Base-by-base conservation (phyloP, 345 rosid species). In the Euphorbia tirucalli region DNA sequence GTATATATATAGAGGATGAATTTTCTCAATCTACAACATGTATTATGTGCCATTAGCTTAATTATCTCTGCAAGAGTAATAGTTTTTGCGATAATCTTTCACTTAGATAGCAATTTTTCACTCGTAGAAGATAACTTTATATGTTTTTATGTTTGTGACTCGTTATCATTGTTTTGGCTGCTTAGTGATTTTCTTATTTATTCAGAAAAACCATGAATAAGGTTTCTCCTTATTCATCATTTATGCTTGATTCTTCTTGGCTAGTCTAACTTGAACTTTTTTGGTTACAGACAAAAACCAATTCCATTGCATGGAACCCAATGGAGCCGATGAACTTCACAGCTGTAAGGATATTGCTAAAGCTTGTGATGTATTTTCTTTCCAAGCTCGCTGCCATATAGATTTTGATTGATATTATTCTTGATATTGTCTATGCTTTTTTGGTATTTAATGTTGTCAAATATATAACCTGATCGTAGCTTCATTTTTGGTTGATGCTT, bases 311-410 rank as follows among this genome's bases (percentile, higher is more conserved):
- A 64, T 95, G 99, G 98, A 95, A 95, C 70, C 99, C 99, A 18
- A 90, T 86, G 97, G 97, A 95, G 89, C 99, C 99, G 9, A 85
- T 92, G 97, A 95, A 95, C 86, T 77, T 95, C 77, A 92, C 98
- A 19, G 94, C 90, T 76, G 99, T 95, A 89, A 89, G 99, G 58
- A 61, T 19, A 65, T 71, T 31, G 48, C 43, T 76, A 21, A 66
- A 65, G 43, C 49, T 56, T 72, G 39, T 50, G 41, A 35, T 19
- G 21, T 4, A 22, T 41, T 8, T 30, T 30, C 32, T 7, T 25
- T n/a, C 10, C 28, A 28, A 9, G 37, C 28, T 62, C 35, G 32
- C n/a, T 35, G 8, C 28, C 50, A 15, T 13, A 22, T 30, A 21
- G 32, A 13, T 22, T 63, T 56, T 11, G 15, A 21, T 48, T 57